phyloP scores from a whole-genome alignment of 1,139 yeast genomes.

The Pichiaceae sp. region DNA sequence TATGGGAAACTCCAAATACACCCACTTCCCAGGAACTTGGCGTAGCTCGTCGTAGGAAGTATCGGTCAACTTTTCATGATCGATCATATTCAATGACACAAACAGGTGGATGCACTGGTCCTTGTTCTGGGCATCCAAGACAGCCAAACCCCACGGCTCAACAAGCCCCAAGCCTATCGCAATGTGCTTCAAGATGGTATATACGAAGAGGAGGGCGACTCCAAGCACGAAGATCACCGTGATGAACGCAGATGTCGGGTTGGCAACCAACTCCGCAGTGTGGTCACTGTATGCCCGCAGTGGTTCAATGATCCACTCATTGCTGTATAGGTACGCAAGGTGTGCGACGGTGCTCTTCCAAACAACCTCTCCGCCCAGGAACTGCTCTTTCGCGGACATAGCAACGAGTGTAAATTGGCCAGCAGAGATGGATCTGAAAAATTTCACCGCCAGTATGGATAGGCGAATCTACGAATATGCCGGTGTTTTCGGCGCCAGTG shows the following conservation, averaged over 20 bases:
- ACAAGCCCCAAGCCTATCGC: conserved; percentile 44
- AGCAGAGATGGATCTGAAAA: too few species aligned
- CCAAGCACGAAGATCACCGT: conserved; percentile 34
- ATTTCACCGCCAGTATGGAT: background rate
- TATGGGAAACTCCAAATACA: conserved; percentile 32
- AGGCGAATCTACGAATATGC: background rate
- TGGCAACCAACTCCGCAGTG: conserved; percentile 16
- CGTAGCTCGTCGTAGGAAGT: conserved; percentile 9
- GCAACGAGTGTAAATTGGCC: too few species aligned
- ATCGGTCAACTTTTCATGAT: conserved; percentile 11
- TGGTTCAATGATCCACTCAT: background rate
- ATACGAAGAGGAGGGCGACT: conserved; percentile 29
- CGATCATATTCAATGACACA: conserved; percentile 38
- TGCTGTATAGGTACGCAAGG: background rate
- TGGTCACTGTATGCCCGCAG: conserved; percentile 8
- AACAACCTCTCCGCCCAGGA: background rate
- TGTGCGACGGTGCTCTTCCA: background rate
- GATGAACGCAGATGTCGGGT: conserved; percentile 22
- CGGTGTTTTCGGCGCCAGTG: background rate
- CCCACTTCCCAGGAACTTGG: conserved; percentile 8
- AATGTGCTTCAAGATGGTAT: conserved; percentile 38
- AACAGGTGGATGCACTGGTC: conserved; percentile 74
- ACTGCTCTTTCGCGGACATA: background rate
- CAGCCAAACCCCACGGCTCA: conserved; percentile 31
- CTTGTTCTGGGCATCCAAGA: conserved; percentile 57